Conservation (phyloP, 2,329 filamentous ascomycete species). For the Diaporthe sp. region DNA sequence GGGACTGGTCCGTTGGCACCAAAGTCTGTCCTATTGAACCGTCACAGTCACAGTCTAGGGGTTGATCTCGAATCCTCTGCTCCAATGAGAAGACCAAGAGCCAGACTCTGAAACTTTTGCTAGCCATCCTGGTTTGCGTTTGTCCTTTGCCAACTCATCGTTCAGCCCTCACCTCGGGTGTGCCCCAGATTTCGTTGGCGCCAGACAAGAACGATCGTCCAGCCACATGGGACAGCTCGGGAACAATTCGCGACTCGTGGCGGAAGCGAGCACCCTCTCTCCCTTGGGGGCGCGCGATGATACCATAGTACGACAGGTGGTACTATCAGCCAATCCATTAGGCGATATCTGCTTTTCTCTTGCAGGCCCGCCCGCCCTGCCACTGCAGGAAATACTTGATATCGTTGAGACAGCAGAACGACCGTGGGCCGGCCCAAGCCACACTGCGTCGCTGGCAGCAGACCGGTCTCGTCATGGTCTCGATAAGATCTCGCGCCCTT, state of each 20-base stretch:
- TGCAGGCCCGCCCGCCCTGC: background rate
- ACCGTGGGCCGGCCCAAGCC: slow-evolving; percentile 13
- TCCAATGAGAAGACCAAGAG: slow-evolving; percentile 29
- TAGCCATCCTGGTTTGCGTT: background rate
- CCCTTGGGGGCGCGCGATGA: background rate
- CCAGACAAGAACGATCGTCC: slow-evolving; percentile 1
- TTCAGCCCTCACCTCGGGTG: slow-evolving; percentile 4
- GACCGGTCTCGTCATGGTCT: background rate
- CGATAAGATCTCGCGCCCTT: slow-evolving; percentile 18
- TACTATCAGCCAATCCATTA: slow-evolving; percentile 1
- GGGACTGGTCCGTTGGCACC: background rate
- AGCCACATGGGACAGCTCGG: slow-evolving; percentile 9
- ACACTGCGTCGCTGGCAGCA: background rate
- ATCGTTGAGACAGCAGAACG: slow-evolving; percentile 14
- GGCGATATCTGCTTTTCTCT: background rate
- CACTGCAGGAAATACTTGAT: slow-evolving; percentile 12
- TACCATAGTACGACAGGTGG: slow-evolving; percentile 4
- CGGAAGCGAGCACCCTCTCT: background rate
- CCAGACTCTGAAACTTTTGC: slow-evolving; percentile 21
- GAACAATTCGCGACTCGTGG: background rate
- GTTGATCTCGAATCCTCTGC: slow-evolving; percentile 23
- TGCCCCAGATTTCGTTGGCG: slow-evolving; percentile 16
- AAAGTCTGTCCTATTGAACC: background rate
- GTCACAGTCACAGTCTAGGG: slow-evolving; percentile 17
- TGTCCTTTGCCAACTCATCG: slow-evolving; percentile 28